Percentiles rank a stretch among this genome's conserved stretches.
Conservation (phyloP, 176 grass and related monocot species). For the Bolboschoenus planiculmis region DNA sequence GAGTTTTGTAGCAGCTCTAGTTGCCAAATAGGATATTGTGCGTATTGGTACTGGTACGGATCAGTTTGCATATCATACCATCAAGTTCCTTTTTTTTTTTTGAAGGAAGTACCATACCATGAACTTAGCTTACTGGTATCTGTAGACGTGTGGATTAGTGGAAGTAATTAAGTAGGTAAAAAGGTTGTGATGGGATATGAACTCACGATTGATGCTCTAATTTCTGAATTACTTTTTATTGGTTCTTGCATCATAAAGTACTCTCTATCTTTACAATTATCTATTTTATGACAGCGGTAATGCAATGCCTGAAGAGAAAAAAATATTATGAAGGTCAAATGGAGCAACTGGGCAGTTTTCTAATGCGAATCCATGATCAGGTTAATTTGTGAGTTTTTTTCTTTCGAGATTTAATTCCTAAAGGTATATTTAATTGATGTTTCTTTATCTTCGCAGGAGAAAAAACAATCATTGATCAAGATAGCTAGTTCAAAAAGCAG, state of each 20-base stretch:
- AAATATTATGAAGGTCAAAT: slow-evolving; percentile 81
- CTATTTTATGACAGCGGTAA: slow-evolving; percentile 32
- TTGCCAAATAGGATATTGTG: too few relatives aligned
- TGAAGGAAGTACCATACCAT: not conserved
- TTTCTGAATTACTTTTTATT: not conserved
- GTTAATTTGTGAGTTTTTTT: not conserved
- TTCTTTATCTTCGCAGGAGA: slow-evolving; percentile 9
- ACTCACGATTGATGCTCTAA: not conserved
- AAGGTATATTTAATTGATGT: not conserved
- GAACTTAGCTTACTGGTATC: not conserved
- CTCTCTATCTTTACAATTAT: not conserved
- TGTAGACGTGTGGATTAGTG: not conserved
- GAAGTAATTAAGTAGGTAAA: not conserved
- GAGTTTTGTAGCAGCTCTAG: not conserved
- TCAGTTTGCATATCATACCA: too few relatives aligned
- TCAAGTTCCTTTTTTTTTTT: too few relatives aligned
- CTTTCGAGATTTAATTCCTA: not conserved
- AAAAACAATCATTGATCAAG: slow-evolving; percentile 4
- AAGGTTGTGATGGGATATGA: not conserved
- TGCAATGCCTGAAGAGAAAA: slow-evolving; percentile 88
- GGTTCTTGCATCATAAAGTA: not conserved
- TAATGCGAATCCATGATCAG: slow-evolving; percentile 56
- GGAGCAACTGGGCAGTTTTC: slow-evolving; percentile 68
- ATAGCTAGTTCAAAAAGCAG: slow-evolving; percentile 7
- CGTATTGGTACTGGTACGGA: too few relatives aligned